Evolutionary conservation across 495 filamentous ascomycete species (phyloP).

Genomic region (Astrothelium subdiscretum): DNA sequence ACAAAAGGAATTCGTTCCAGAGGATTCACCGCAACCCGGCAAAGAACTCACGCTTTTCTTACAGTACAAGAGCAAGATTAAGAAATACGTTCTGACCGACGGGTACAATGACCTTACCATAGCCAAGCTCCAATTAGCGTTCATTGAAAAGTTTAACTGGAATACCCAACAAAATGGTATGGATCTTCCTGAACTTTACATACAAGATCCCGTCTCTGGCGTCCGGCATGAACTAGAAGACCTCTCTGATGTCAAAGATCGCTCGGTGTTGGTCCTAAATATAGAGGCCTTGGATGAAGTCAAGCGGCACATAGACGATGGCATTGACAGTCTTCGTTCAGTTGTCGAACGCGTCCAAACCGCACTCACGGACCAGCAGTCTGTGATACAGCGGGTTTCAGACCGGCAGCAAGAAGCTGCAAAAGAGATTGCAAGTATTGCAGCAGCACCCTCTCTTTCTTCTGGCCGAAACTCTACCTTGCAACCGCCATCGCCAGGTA

Average conservation of each 20-base stretch:
- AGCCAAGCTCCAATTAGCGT: constrained; percentile 83
- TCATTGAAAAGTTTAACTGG: constrained; percentile 99
- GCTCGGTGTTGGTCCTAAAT: constrained; percentile 86
- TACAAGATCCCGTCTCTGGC: constrained; percentile 89
- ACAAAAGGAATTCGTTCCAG: constrained; percentile 46
- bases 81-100: constrained; percentile 84
- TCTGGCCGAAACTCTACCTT: constrained; percentile 11
- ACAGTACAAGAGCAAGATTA: constrained; percentile 93
- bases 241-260: constrained; percentile 86
- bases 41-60: constrained; percentile 94
- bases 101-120: constrained; percentile 74
- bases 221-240: constrained; percentile 94
- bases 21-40: constrained; percentile 62
- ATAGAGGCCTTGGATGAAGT: constrained; percentile 93
- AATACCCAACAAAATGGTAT: constrained; percentile 88
- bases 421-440: constrained; percentile 78
- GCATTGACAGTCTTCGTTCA: constrained; percentile 64
- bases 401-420: constrained; percentile 84
- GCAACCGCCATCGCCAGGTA: constrained; percentile 9
- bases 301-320: constrained; percentile 90
- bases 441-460: constrained; percentile 43
- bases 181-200: constrained; percentile 92
- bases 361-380: constrained; percentile 66
- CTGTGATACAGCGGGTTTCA: constrained; percentile 73
- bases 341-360: constrained; percentile 73